Evolutionary conservation across 441 rosid genomes (phyloP).

Genomic region (Populus hybrid): DNA sequence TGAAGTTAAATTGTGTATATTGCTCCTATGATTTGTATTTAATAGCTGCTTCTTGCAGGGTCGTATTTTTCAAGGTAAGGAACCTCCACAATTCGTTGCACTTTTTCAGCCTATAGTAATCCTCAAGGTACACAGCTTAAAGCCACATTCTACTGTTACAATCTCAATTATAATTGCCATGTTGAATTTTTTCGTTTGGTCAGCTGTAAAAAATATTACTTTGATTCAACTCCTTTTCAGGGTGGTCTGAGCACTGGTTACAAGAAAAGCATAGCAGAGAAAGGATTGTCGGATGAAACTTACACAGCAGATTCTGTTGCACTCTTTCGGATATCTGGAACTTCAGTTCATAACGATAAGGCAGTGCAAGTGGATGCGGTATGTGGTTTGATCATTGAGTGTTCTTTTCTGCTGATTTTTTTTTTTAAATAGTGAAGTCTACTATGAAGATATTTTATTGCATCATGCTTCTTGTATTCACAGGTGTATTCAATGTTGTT

Average conservation of each 20-base stretch:
- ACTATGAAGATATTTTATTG: not conserved
- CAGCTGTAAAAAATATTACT: constrained; percentile 14
- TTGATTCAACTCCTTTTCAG: constrained; percentile 33
- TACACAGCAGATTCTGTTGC: constrained; percentile 69
- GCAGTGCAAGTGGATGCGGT: constrained; percentile 91
- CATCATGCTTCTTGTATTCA: not conserved
- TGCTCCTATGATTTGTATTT: constrained; percentile 22
- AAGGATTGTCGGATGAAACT: constrained; percentile 68
- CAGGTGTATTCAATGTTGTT: not conserved
- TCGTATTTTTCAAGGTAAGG: constrained; percentile 84
- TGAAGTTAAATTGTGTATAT: constrained; percentile 14
- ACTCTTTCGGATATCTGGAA: constrained; percentile 82
- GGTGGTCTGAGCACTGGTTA: constrained; percentile 96
- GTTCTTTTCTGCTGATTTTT: not conserved
- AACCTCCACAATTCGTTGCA: constrained; percentile 92
- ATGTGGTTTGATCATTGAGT: constrained; percentile 23
- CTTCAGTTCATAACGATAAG: constrained; percentile 67
- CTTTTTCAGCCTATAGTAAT: constrained; percentile 93
- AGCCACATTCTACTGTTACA: constrained; percentile 3
- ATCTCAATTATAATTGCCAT: constrained; percentile 7
- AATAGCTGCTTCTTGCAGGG: constrained; percentile 57
- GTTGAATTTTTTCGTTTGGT: constrained; percentile 16
- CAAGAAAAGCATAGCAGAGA: constrained; percentile 56
- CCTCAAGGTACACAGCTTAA: constrained; percentile 66
- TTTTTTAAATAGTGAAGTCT: not conserved